Percentiles rank a stretch among this genome's conserved stretches.
phyloP scores from a whole-genome alignment of 345 rosid genomes.

The Eucalyptus microcorys region DNA sequence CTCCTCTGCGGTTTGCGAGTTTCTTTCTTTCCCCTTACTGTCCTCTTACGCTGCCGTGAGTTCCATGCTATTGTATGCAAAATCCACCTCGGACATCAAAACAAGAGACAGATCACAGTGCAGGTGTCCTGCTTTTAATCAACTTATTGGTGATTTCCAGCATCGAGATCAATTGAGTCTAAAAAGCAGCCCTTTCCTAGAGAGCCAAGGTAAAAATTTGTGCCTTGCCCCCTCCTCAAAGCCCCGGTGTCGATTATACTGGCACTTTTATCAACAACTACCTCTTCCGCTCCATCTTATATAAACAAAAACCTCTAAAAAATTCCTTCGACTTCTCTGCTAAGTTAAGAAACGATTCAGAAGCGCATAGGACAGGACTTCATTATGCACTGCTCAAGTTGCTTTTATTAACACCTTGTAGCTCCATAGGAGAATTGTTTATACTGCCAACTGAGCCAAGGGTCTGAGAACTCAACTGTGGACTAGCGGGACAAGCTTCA shows the following conservation, averaged over 20 bases:
- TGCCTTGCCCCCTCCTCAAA: neutral
- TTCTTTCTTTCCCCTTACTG: neutral
- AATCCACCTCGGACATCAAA: neutral
- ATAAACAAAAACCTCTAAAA: neutral
- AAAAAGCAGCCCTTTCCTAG: neutral
- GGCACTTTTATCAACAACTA: neutral
- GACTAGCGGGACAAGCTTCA: constrained; percentile 85
- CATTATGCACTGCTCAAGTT: constrained; percentile 35
- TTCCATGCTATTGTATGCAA: neutral
- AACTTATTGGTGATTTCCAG: neutral
- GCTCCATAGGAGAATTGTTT: constrained; percentile 84
- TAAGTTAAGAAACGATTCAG: neutral
- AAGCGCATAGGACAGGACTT: neutral
- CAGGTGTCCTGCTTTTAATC: neutral
- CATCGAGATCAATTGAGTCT: neutral
- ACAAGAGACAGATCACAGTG: neutral
- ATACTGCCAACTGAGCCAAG: constrained; percentile 89
- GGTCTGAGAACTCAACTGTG: constrained; percentile 92
- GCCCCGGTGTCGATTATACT: neutral
- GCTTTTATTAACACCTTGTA: constrained; percentile 76
- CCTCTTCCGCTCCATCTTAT: neutral
- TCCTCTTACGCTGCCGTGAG: neutral
- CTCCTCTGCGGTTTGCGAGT: neutral
- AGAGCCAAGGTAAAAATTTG: neutral
- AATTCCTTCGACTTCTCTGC: neutral